Conservation (phyloP, 768 basidiomycete genomes). For the Trametes meyenii region DNA sequence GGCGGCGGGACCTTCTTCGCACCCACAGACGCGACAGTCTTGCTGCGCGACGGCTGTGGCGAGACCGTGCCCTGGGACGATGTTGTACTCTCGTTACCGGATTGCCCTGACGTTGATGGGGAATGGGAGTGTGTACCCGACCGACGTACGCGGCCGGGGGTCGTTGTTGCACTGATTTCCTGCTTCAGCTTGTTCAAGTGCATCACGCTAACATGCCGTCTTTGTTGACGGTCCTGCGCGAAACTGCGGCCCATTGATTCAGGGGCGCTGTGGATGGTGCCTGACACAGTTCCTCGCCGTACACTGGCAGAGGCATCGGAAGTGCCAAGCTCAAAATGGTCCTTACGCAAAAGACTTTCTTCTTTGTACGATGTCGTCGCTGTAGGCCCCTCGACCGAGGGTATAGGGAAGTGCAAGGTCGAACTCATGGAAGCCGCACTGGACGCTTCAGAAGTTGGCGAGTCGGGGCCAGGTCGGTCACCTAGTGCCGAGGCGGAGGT, state of each 20-base stretch:
- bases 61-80: slow-evolving; percentile 5
- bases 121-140: slow-evolving; percentile 22
- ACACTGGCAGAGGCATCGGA: background rate
- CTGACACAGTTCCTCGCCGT: slow-evolving; percentile 15
- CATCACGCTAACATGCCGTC: slow-evolving; percentile 19
- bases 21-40: slow-evolving; percentile 2
- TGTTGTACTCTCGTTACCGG: slow-evolving; percentile 10
- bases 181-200: slow-evolving; percentile 15
- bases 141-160: slow-evolving; percentile 6
- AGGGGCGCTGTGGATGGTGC: background rate
- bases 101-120: slow-evolving; percentile 15
- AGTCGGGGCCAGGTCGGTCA: slow-evolving; percentile 9
- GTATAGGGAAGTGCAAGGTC: slow-evolving; percentile 24
- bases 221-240: slow-evolving; percentile 3
- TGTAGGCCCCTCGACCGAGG: slow-evolving; percentile 2
- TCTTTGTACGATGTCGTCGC: slow-evolving; percentile 21
- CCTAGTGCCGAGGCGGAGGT: slow-evolving; percentile 6
- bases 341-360: slow-evolving; percentile 19
- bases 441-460: slow-evolving; percentile 5
- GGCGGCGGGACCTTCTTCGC: slow-evolving; percentile 18
- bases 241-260: slow-evolving; percentile 2
- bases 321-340: slow-evolving; percentile 16
- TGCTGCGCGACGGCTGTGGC: slow-evolving; percentile 17
- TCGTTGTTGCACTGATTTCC: background rate
- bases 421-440: slow-evolving; percentile 20